These are phyloP conservation scores for Colletotrichum salicis DNA, from an alignment of 2,329 filamentous ascomycete species.

Conservation along the genomic window DNA sequence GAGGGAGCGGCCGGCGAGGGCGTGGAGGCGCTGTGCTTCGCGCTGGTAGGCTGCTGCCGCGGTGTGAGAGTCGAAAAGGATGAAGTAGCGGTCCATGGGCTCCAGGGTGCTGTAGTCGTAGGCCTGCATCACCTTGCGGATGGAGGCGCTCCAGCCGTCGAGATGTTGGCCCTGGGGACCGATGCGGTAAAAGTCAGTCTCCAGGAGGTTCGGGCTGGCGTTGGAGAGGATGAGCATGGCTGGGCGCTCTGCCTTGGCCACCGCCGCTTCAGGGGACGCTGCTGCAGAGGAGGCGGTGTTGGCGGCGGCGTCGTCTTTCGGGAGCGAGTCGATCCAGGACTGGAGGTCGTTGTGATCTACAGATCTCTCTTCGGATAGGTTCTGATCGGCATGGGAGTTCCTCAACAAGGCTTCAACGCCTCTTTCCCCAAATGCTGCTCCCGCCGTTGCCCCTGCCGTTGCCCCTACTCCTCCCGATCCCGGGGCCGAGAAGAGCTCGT, in stretches of 20 bases:
- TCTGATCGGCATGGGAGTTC: not conserved
- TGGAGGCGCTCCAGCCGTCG: constrained; percentile 73
- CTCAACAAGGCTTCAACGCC: not conserved
- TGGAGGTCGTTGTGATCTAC: constrained; percentile 31
- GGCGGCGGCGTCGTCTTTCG: not conserved
- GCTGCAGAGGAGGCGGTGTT: not conserved
- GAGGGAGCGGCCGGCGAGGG: constrained; percentile 47
- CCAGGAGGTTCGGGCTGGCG: constrained; percentile 67
- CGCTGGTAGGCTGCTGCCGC: constrained; percentile 71
- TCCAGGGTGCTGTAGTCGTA: constrained; percentile 72
- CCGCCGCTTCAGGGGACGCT: not conserved
- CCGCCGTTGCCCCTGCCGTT: not conserved
- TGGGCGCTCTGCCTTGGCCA: constrained; percentile 7
- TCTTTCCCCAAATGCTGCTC: not conserved
- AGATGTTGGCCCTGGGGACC: constrained; percentile 71
- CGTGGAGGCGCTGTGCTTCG: constrained; percentile 55
- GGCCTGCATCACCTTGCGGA: constrained; percentile 72
- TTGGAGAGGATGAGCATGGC: constrained; percentile 67
- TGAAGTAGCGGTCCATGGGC: constrained; percentile 72
- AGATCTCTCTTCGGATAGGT: not conserved
- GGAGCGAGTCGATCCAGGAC: constrained; percentile 31
- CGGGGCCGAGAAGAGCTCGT: constrained; percentile 25
- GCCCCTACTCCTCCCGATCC: not conserved
- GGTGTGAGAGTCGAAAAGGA: constrained; percentile 72
- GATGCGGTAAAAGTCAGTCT: constrained; percentile 78